These are phyloP conservation scores for Cnidoscolus chayamansa DNA, from an alignment of 441 rosid species.

Conservation along the genomic window DNA sequence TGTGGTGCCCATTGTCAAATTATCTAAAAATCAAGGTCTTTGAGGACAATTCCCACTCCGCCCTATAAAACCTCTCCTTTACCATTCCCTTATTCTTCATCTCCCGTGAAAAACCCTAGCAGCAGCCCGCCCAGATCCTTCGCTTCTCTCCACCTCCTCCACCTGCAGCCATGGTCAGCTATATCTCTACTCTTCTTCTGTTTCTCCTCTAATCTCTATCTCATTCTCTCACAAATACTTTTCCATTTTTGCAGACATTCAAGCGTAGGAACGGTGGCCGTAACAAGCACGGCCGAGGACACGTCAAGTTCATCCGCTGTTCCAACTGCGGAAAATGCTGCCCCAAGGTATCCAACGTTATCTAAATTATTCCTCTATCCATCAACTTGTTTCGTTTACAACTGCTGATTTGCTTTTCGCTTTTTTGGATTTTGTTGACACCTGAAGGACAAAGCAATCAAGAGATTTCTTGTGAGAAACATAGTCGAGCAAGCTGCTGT, in stretches of 20 bases:
- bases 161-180: background rate
- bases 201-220: background rate
- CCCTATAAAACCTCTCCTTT: background rate
- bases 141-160: background rate
- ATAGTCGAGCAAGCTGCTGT: conserved; percentile 96
- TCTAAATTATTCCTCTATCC: background rate
- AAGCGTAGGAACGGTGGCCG: conserved; percentile 95
- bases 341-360: conserved; percentile 52
- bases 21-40: too few relatives aligned
- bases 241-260: conserved; percentile 51
- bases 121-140: background rate
- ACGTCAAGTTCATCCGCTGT: conserved; percentile 85
- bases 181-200: background rate
- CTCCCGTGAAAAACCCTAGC: background rate
- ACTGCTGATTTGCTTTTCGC: background rate
- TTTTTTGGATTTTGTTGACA: background rate
- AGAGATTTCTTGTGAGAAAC: conserved; percentile 93
- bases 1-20: too few relatives aligned
- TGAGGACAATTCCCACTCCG: too few relatives aligned
- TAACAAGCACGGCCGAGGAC: conserved; percentile 97
- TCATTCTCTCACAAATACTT: background rate
- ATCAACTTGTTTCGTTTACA: background rate
- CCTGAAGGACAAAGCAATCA: conserved; percentile 76
- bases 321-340: conserved; percentile 97
- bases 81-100: background rate